phyloP scores from a whole-genome alignment of 257 asterid genomes.

The Solanum ossicruentum region DNA sequence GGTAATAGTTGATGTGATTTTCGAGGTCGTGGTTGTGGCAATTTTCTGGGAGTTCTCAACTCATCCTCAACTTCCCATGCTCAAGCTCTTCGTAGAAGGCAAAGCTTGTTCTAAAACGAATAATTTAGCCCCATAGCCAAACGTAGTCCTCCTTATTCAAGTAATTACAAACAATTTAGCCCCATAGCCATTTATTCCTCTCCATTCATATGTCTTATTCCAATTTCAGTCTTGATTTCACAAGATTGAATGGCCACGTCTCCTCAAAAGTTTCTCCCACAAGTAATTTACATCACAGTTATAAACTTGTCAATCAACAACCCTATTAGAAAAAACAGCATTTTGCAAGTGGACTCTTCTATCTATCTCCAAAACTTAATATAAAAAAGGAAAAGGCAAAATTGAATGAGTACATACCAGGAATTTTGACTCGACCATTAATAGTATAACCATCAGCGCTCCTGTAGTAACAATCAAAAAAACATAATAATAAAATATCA shows the following conservation, averaged over 20 bases:
- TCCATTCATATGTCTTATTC: too few species aligned
- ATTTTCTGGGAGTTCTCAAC: background rate
- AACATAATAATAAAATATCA: background rate
- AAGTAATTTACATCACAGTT: background rate
- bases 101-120: background rate
- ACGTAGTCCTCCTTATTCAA: background rate
- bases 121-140: background rate
- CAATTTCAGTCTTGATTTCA: too few species aligned
- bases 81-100: background rate
- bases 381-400: background rate
- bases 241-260: too few species aligned
- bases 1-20: background rate
- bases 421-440: constrained; percentile 24
- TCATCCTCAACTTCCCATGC: background rate
- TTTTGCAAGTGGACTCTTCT: background rate
- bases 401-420: constrained; percentile 8
- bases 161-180: background rate
- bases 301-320: background rate
- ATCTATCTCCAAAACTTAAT: background rate
- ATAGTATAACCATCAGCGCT: constrained; percentile 17
- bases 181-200: too few species aligned
- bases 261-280: background rate
- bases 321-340: background rate
- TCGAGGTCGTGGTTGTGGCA: background rate
- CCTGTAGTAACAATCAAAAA: constrained; percentile 1